Conservation (phyloP, 441 rosid genomes). For the Jatropha podagrica region DNA sequence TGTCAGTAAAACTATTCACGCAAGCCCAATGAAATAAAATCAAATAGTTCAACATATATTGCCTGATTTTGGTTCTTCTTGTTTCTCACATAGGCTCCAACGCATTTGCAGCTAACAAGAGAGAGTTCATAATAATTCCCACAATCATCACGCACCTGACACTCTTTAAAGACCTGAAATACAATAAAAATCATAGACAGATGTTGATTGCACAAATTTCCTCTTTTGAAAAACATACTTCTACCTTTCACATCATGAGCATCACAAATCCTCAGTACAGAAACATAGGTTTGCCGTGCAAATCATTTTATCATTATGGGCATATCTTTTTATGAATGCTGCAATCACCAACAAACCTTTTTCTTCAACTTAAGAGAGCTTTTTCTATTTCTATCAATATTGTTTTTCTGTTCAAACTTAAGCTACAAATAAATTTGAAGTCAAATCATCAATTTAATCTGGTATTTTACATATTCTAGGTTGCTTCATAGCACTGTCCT, state of each 20-base stretch:
- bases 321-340: neutral
- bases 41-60: conserved; percentile 14
- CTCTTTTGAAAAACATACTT: neutral
- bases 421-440: neutral
- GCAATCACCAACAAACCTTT: neutral
- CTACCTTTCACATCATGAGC: neutral
- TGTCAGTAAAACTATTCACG: conserved; percentile 20
- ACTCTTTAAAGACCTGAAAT: conserved; percentile 79
- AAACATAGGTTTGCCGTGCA: too few relatives aligned
- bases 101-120: conserved; percentile 83
- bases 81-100: conserved; percentile 94
- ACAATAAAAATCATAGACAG: neutral
- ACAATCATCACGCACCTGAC: conserved; percentile 46
- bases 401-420: neutral
- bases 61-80: conserved; percentile 98
- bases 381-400: neutral
- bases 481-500: neutral
- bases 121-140: conserved; percentile 83
- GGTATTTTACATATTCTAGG: neutral
- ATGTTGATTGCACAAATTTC: neutral
- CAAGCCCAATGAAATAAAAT: conserved; percentile 14
- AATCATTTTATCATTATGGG: neutral
- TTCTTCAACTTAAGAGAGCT: too few relatives aligned
- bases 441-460: conserved; percentile 7
- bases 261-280: neutral